Evolutionary conservation across 2,329 filamentous ascomycete species (phyloP), one percentile per base, ranked within the genome.

Genomic region (Fusarium concolor): DNA sequence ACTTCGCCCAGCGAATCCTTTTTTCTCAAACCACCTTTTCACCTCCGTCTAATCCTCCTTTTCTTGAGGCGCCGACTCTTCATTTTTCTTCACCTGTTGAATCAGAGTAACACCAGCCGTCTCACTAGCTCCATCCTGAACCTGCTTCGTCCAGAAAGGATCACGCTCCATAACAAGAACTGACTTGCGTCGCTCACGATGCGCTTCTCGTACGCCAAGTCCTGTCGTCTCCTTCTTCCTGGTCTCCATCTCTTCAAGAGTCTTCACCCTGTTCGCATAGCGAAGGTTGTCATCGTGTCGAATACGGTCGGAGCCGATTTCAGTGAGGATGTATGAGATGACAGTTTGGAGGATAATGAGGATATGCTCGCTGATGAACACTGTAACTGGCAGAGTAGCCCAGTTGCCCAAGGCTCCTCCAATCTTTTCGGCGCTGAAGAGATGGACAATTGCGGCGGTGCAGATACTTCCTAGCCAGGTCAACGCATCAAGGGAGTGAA

Each of bases 391-490:
- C 1, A 94, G 81, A 1, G 86, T 88, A 83, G 87, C 90, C 76
- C 86, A 90, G 57, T 84, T 86, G 64, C 54, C 63, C 9, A 62
- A 17, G 1, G 90, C 85, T 78, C 65, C 82, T 75, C 55, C 85
- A 79, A 67, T 82, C 50, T 86, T 82, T 58, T 89, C 86, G 28
- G 65, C 71, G 64, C 87, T 87, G 77, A 94, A 94, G 74, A 94
- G 86, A 76, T 93, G 92, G 5, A 92, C 89, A 26, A 93, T 86
- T 0, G 91, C 90, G 0, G 90, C 88, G 1, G 88, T 91, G 10
- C 89, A 91, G 65, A 94, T 84, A 60, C 88, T 92, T 14, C 92
- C 91, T 29, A 92, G 78, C 90, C 91, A 92, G 3, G 89, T 87
- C 14, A 94, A 81, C 64, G 92, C 88, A 46, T 87, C 86, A 14